Conservation (phyloP, 1,284 basidiomycete genomes). For the Termitomyces sp. region DNA sequence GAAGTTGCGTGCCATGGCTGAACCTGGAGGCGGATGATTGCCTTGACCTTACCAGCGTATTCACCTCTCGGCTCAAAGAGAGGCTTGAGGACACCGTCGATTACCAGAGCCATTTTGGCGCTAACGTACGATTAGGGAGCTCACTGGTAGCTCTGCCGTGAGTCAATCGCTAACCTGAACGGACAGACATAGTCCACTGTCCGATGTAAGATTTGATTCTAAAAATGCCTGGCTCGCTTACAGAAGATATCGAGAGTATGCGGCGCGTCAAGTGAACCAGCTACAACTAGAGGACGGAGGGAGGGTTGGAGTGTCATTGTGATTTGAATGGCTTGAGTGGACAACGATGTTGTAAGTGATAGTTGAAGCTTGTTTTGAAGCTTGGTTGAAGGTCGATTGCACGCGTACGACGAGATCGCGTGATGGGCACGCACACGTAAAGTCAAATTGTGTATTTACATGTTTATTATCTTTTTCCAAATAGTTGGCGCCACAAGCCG, state of each 20-base stretch:
- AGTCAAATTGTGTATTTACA: no score
- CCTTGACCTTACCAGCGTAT: slow-evolving; percentile 75
- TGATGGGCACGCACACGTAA: neutral
- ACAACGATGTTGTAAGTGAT: neutral
- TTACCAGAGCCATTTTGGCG: slow-evolving; percentile 55
- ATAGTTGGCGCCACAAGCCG: no score
- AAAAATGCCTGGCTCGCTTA: slow-evolving; percentile 27
- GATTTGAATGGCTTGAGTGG: neutral
- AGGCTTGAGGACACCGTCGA: slow-evolving; percentile 59
- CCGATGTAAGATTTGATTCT: neutral
- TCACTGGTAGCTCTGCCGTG: neutral
- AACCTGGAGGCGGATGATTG: slow-evolving; percentile 77
- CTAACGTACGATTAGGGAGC: slow-evolving; percentile 26
- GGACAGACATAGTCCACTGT: slow-evolving; percentile 87
- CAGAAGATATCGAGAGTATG: slow-evolving; percentile 85
- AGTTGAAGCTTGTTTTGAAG: neutral
- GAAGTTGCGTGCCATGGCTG: slow-evolving; percentile 82
- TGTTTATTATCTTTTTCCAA: no score
- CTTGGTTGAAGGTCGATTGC: no score
- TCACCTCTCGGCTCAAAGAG: slow-evolving; percentile 55
- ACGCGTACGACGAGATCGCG: neutral
- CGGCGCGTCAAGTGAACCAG: slow-evolving; percentile 59
- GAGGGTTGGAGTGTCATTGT: slow-evolving; percentile 81
- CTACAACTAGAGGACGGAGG: slow-evolving; percentile 67
- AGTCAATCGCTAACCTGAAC: slow-evolving; percentile 49